phyloP scores from a whole-genome alignment of 2,329 filamentous ascomycete species.

The Orbilia blumenaviensis region DNA sequence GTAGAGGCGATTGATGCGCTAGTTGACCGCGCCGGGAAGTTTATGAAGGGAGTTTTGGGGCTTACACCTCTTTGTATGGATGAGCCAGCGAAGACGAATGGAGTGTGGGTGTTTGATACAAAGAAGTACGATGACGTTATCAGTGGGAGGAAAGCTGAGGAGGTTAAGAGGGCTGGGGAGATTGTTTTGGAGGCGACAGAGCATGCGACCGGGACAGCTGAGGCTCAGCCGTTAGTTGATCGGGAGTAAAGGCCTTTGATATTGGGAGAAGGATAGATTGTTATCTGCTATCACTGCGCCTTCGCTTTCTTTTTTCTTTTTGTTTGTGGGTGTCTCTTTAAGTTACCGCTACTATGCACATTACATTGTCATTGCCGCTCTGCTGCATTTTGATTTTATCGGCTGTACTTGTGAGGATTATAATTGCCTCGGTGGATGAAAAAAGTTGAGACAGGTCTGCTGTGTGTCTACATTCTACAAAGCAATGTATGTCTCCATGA shows the following conservation, averaged over 20 bases:
- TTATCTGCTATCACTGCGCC: neutral
- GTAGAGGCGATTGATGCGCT: constrained; percentile 63
- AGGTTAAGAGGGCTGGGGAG: constrained; percentile 27
- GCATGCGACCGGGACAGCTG: constrained; percentile 10
- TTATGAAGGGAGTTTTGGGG: constrained; percentile 53
- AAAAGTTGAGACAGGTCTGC: constrained; percentile 5
- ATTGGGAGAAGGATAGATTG: neutral
- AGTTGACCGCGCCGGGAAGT: constrained; percentile 61
- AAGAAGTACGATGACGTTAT: constrained; percentile 54
- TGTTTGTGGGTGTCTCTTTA: neutral
- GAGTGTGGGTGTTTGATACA: constrained; percentile 75
- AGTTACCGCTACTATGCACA: neutral
- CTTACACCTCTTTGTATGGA: constrained; percentile 60
- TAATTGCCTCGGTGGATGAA: too few species aligned
- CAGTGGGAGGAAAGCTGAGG: constrained; percentile 20
- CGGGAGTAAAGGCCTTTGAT: neutral
- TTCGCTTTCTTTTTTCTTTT: constrained; percentile 9
- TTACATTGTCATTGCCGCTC: too few species aligned
- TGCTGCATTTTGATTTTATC: neutral
- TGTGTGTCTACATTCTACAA: too few species aligned
- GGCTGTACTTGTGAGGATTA: neutral
- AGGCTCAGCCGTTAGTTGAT: constrained; percentile 37
- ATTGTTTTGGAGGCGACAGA: constrained; percentile 36
- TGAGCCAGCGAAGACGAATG: constrained; percentile 73
- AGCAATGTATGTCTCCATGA: too few species aligned